A percentile compares a stretch with the other conserved stretches of the same genome.
Conservation (phyloP, 306 rosid species). For the Prunus salicina region DNA sequence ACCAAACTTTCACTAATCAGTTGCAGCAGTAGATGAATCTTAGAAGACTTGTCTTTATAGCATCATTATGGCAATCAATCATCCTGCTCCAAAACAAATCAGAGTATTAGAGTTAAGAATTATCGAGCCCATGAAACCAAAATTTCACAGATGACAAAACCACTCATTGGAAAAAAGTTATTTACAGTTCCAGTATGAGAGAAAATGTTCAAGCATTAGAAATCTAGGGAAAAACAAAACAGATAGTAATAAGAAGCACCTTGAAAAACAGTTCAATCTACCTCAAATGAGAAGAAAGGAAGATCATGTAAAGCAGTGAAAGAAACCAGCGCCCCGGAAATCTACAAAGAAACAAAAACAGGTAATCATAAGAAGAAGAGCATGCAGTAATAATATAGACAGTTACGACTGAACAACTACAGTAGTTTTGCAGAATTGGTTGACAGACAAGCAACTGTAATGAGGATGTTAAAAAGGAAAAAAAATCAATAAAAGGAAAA, state of each 20-base stretch:
- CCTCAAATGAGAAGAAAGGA: neutral
- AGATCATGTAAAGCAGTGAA: neutral
- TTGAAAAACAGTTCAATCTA: neutral
- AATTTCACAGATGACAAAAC: neutral
- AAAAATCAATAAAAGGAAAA: too few species aligned
- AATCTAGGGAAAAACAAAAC: neutral
- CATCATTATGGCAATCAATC: conserved; percentile 32
- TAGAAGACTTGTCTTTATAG: conserved; percentile 29
- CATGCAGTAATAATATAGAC: neutral
- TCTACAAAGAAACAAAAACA: neutral
- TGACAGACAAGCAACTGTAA: neutral
- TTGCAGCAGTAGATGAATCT: conserved; percentile 37
- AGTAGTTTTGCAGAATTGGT: neutral
- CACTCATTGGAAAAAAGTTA: neutral
- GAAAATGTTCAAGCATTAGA: neutral
- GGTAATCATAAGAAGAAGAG: neutral
- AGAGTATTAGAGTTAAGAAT: conserved; percentile 24
- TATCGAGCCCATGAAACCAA: neutral
- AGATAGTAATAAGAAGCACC: neutral
- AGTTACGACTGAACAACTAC: neutral
- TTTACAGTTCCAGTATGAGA: neutral
- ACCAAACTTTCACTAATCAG: conserved; percentile 38
- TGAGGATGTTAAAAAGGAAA: neutral
- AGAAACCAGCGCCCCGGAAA: neutral
- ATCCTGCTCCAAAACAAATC: conserved; percentile 53